A percentile compares a stretch with the other conserved stretches of the same genome.
These are phyloP conservation scores for Trichoderma harzianum DNA, from an alignment of 2,329 filamentous ascomycete species.

Conservation along the genomic window DNA sequence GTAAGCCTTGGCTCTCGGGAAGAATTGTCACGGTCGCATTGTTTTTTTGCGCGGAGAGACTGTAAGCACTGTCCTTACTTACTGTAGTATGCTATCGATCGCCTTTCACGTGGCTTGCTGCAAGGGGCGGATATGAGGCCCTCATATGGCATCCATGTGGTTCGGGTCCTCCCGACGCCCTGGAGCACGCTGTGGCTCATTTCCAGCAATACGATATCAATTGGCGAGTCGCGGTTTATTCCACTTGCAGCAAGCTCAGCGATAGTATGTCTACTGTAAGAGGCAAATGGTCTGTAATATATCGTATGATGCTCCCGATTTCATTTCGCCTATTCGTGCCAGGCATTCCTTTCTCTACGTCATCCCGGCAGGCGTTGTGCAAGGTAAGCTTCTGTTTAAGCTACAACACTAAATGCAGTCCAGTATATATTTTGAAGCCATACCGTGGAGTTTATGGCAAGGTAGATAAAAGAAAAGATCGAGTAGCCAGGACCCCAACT, in stretches of 20 bases:
- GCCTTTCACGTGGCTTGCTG: constrained; percentile 4
- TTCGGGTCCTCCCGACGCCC: constrained; percentile 8
- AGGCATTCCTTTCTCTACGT: neutral
- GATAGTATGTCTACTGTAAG: neutral
- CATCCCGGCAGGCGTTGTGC: neutral
- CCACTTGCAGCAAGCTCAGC: neutral
- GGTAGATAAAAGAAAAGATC: too few species aligned
- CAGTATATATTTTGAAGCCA: neutral
- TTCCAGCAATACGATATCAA: neutral
- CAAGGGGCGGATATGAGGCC: constrained; percentile 6
- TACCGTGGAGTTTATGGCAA: neutral
- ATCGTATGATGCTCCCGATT: neutral
- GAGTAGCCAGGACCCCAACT: too few species aligned
- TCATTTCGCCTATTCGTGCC: neutral
- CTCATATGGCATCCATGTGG: neutral
- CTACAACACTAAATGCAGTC: neutral
- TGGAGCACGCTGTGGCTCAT: neutral
- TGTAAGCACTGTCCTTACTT: neutral
- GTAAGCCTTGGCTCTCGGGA: neutral
- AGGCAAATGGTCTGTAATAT: neutral
- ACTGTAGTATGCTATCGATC: neutral
- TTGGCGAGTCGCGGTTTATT: neutral
- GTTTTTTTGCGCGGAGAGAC: neutral
- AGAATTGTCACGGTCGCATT: neutral
- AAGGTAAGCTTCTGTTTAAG: neutral